Evolutionary conservation across 805 yeast genomes (phyloP).

Genomic region (Zygosaccharomyces bailii): DNA sequence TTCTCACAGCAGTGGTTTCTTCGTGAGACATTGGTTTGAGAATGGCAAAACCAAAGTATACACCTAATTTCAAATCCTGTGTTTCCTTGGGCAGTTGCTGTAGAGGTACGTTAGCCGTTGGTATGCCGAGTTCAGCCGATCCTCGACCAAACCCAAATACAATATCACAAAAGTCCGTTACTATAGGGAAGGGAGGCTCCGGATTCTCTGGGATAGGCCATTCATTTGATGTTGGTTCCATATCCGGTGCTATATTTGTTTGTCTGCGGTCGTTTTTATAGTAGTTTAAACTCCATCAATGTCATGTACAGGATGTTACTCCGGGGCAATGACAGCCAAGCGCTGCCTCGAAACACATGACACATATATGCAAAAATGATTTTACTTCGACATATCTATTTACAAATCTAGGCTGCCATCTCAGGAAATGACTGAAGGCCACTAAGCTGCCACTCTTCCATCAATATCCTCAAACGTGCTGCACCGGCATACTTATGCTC

Average conservation of each 20-base stretch:
- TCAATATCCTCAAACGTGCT: constrained; percentile 67
- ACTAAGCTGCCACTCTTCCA: constrained; percentile 67
- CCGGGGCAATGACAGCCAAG: not conserved
- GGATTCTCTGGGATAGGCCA: constrained; percentile 42
- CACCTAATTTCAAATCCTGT: constrained; percentile 61
- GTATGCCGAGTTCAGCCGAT: constrained; percentile 86
- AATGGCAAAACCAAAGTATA: constrained; percentile 79
- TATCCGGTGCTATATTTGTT: not conserved
- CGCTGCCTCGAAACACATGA: constrained; percentile 1
- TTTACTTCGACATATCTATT: not conserved
- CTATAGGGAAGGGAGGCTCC: constrained; percentile 46
- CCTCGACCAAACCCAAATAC: constrained; percentile 94
- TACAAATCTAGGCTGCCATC: constrained; percentile 30
- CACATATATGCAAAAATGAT: not conserved
- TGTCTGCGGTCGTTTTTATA: not conserved
- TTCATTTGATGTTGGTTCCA: constrained; percentile 24
- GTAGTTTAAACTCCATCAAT: not conserved
- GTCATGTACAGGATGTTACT: not conserved
- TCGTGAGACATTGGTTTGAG: constrained; percentile 28
- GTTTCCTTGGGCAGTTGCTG: constrained; percentile 43
- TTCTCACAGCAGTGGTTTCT: constrained; percentile 30
- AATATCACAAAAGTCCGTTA: constrained; percentile 45
- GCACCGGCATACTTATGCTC: constrained; percentile 68
- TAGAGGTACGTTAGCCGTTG: constrained; percentile 87
- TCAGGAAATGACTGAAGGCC: constrained; percentile 45